Evolutionary conservation across 208 protist genomes (phyloP).

Genomic region (Vickermania ingenoplastis): DNA sequence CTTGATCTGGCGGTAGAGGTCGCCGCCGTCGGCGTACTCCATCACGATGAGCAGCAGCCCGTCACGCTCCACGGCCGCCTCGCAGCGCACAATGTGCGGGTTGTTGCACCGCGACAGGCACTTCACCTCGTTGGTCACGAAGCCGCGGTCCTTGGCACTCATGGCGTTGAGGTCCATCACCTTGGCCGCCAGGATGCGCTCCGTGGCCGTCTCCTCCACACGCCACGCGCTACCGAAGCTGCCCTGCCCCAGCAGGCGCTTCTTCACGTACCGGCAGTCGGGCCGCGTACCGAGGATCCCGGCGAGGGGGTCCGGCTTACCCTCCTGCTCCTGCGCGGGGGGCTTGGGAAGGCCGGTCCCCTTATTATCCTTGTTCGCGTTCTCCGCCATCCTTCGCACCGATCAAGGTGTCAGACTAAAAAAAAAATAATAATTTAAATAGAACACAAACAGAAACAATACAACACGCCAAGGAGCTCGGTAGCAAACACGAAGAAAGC

Average conservation of each 20-base stretch:
- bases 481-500: too few relatives aligned
- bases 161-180: conserved; percentile 87
- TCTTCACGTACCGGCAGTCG: conserved; percentile 71
- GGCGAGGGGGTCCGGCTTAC: conserved; percentile 40
- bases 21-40: conserved; percentile 82
- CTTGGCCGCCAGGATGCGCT: conserved; percentile 73
- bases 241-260: conserved; percentile 87
- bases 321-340: conserved; percentile 21
- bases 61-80: conserved; percentile 37
- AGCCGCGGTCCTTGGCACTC: conserved; percentile 80
- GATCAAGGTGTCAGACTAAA: not conserved
- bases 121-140: conserved; percentile 91
- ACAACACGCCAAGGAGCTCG: too few relatives aligned
- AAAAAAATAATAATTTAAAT: not conserved
- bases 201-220: conserved; percentile 67
- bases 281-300: conserved; percentile 52
- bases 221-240: conserved; percentile 87
- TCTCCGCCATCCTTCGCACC: conserved; percentile 39
- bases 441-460: too few relatives aligned
- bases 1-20: conserved; percentile 79
- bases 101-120: conserved; percentile 86
- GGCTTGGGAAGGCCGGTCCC: conserved; percentile 48
- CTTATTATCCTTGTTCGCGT: conserved; percentile 21
- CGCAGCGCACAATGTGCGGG: conserved; percentile 88
- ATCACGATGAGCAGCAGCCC: conserved; percentile 78